Evolutionary conservation across 768 basidiomycete genomes (phyloP), one percentile per base, ranked within the genome.

Genomic region (Auriscalpium vulgare): DNA sequence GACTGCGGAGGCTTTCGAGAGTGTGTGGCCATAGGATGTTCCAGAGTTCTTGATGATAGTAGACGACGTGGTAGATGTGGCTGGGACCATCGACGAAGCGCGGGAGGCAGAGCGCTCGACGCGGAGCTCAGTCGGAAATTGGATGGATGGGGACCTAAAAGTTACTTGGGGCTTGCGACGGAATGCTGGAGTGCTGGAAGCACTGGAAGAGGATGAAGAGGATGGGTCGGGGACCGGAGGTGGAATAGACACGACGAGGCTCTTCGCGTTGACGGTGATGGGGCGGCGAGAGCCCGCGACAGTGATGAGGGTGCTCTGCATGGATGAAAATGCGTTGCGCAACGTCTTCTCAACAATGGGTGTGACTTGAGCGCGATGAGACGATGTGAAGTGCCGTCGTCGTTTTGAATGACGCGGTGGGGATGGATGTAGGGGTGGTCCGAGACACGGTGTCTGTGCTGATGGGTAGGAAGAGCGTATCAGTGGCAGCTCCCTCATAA

Each of bases 241-340:
- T 14, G 59, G 51, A 52, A 57, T 59, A 40, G 56, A 46, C 36
- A 61, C 61, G 4, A 60, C 46, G 38, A 61, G 49, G 36, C 59
- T 54, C 13, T 54, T 61, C 35, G 55, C 54, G 53, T 52, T 55
- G 50, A 62, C 51, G 35, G 53, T 59, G 52, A 62, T 58, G 19
- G 61, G 61, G 35, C 59, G 61, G 29, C 61, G 59, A 34, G 61
- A 62, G 51, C 61, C 61, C 29, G 59, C 59, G 37, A 62, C 56
- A 16, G 58, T 54, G 11, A 56, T 51, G 23, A 57, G 51, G 45
- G 50, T 51, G 51, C 45, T 53, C 13, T 59, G 52, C 60, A 61
- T 61, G 46, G 8, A 29, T 43, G 45, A 23, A 19, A 54, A 21
- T 29, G 49, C 34, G 45, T 35, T 37, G 50, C 36, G 14, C 29